Base-by-base conservation (phyloP, 2,329 filamentous ascomycete genomes). In the Pyrenophora graminea region DNA sequence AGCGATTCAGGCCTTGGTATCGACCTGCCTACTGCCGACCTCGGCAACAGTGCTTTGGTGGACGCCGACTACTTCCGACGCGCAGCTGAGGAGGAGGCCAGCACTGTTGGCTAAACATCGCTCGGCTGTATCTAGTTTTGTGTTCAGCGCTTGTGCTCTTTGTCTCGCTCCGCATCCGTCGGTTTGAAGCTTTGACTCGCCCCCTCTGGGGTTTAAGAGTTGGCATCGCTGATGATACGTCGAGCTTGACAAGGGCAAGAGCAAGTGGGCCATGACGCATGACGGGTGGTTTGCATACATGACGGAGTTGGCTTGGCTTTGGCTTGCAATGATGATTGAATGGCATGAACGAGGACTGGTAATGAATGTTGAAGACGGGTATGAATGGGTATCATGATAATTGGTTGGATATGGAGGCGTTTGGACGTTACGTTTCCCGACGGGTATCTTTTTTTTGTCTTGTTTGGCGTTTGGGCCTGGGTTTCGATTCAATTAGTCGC, bases 1-100 rank as follows among this genome's bases (percentile, higher is more conserved):
- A 67, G 61, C 38, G 73, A 76, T 46, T 74, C 70, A 5, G 73
- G 69, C 12, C 59, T 76, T 19, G 73, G 73, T 13, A 69, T 68
- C 1, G 74, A 75, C 53, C 19, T 73, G 6, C 64, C 70, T 6
- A 74, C 70, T 12, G 69, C 68, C 10, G 63, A 53, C 1, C 45
- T 70, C 21, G 61, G 52, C 1, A 53, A 58, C 7, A 53, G 60
- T 17, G 58, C 63, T 19, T 58, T 63, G 19, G 59, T 52, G 0
- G 65, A 70, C 44, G 68, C 68, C 17, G 71, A 74, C 48, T 73
- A 71, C 49, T 74, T 73, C 58, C 59, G 71, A 8, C 54, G 71
- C 2, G 63, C 62, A 2, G 71, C 69, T 6, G 71, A 73, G 51
- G 71, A 73, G 48, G 71, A 72, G 58, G 69, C 73, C 39, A 71